Evolutionary conservation across 805 yeast genomes (phyloP).

Genomic region (Kurtzmaniella fragi): DNA sequence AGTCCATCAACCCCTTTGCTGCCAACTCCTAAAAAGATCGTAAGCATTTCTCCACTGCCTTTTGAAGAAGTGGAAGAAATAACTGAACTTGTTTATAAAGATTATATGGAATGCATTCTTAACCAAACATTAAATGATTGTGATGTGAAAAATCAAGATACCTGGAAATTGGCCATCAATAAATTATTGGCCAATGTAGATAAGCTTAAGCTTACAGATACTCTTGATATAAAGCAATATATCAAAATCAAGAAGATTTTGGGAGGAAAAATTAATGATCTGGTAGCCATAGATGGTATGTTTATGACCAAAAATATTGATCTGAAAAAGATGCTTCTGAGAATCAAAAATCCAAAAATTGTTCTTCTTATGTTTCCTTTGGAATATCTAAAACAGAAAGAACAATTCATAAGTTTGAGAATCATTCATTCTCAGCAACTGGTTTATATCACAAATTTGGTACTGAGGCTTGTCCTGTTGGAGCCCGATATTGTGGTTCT

Average conservation of each 20-base stretch:
- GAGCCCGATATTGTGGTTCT: constrained; percentile 76
- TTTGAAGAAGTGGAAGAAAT: constrained; percentile 24
- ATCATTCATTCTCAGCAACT: constrained; percentile 83
- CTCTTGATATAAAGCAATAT: constrained; percentile 82
- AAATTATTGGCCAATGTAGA: constrained; percentile 52
- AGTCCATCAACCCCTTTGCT: constrained; percentile 9
- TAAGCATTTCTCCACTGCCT: constrained; percentile 4
- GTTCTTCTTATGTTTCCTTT: constrained; percentile 84
- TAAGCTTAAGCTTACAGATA: constrained; percentile 61
- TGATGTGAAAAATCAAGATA: constrained; percentile 38
- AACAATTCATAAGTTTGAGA: constrained; percentile 75
- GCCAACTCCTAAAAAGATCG: constrained; percentile 10
- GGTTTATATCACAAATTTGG: constrained; percentile 77
- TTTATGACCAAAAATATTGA: constrained; percentile 84
- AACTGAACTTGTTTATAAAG: constrained; percentile 18
- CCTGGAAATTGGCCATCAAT: constrained; percentile 58
- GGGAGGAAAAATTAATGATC: constrained; percentile 65
- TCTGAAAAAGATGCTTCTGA: constrained; percentile 67
- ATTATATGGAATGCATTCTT: constrained; percentile 48
- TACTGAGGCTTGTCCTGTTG: constrained; percentile 69
- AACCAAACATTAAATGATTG: constrained; percentile 62
- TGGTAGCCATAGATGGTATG: constrained; percentile 67
- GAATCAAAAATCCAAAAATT: constrained; percentile 64
- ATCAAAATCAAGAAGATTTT: constrained; percentile 79
- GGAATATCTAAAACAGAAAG: constrained; percentile 74